Base-by-base conservation (phyloP, 2,329 filamentous ascomycete genomes). In the Fusarium ramigenum region DNA sequence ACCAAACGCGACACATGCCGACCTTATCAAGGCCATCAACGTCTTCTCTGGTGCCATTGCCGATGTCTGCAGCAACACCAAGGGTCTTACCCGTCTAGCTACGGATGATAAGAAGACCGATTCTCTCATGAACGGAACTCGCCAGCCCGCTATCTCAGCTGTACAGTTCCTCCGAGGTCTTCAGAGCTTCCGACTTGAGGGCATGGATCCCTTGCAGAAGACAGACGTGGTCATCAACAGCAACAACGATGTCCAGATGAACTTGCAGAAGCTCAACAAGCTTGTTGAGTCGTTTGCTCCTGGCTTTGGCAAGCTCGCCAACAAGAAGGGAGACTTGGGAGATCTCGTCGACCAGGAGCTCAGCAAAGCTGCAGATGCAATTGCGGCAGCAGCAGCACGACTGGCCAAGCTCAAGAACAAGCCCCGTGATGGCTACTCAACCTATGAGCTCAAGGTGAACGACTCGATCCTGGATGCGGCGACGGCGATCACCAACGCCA, bases 201-300 rank as follows among this genome's bases (percentile, higher is more conserved):
- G 93, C 63, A 90, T 98, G 82, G 95, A 97, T 75, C 90, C 94
- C 19, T 87, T 97, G 72, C 93, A 97, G 82, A 97, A 97, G 90
- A 97, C 95, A 6, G 96, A 98, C 72, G 94, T 98, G 39, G 96
- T 99, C 62, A 97, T 99, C 85, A 97, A 96, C 84, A 96, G 93
- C 86, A 98, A 97, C 83, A 94, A 97, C 73, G 96, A 99, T 74
- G 95, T 98, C 15, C 94, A 98, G 81, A 93, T 97, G 83, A 95
- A 97, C 76, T 87, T 99, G 59, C 96, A 98, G 84, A 93, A 93
- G 79, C 88, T 99, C 74, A 97, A 95, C 82, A 98, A 97, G 85
- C 87, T 97, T 56, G 95, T 96, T 3, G 96, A 99, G 81, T 89
- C 92, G 1, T 97, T 98, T 78, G 94, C 95, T 5, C 96, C 96